These are phyloP conservation scores for Adansonia madagascariensis DNA, from an alignment of 441 rosid genomes.

Conservation along the genomic window DNA sequence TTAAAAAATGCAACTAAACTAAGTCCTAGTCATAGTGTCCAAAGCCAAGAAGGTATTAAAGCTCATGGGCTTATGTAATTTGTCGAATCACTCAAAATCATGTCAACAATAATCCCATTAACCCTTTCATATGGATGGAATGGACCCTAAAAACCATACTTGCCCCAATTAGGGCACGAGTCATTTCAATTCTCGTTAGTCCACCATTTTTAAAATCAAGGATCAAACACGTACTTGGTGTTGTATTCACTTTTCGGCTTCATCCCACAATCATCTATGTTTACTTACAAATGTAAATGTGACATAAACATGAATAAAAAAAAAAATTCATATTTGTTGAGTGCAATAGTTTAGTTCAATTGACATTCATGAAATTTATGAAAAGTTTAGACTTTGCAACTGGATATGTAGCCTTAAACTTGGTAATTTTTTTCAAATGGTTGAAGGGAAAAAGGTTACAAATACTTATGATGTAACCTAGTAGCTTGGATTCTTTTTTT, in stretches of 20 bases:
- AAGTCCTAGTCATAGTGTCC: slow-evolving; percentile 33
- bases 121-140: slow-evolving; percentile 63
- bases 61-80: slow-evolving; percentile 63
- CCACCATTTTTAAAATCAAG: too few relatives aligned
- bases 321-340: too few relatives aligned
- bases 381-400: too few relatives aligned
- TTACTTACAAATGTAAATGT: too few relatives aligned
- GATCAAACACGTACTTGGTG: too few relatives aligned
- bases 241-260: too few relatives aligned
- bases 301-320: too few relatives aligned
- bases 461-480: slow-evolving; percentile 15
- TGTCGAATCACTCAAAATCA: slow-evolving; percentile 51
- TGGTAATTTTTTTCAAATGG: neutral
- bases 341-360: too few relatives aligned
- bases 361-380: too few relatives aligned
- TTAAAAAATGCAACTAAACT: neutral
- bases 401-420: neutral
- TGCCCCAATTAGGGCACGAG: slow-evolving; percentile 39
- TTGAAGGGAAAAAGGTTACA: neutral
- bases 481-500: neutral
- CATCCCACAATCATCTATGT: too few relatives aligned
- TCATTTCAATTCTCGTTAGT: too few relatives aligned
- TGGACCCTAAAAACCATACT: slow-evolving; percentile 54
- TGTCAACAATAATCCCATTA: slow-evolving; percentile 45
- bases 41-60: slow-evolving; percentile 56